A percentile compares a stretch with the other conserved stretches of the same genome.
Evolutionary conservation across 805 yeast species (phyloP).

Genomic region (Pichia exigua): DNA sequence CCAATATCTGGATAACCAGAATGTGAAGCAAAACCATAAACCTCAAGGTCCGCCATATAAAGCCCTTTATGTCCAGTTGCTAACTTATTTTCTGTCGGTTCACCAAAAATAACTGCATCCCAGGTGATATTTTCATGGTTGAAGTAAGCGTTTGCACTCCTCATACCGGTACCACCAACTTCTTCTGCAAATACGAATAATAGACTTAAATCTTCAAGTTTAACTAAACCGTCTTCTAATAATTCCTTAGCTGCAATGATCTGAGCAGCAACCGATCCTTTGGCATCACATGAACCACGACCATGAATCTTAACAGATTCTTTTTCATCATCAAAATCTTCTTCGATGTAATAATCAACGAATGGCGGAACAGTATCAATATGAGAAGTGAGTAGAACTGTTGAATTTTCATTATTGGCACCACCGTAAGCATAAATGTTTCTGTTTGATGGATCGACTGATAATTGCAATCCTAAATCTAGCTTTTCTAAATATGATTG

Average conservation of each 20-base stretch:
- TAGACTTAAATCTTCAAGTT: slow-evolving; percentile 49
- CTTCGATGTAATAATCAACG: slow-evolving; percentile 37
- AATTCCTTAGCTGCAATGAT: slow-evolving; percentile 46
- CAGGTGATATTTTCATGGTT: slow-evolving; percentile 33
- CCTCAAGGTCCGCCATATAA: slow-evolving; percentile 33
- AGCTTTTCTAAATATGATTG: slow-evolving; percentile 29
- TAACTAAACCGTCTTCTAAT: slow-evolving; percentile 28
- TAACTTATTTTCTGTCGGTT: slow-evolving; percentile 63
- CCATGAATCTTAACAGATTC: slow-evolving; percentile 41
- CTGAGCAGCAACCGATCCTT: slow-evolving; percentile 60
- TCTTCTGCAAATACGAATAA: slow-evolving; percentile 70
- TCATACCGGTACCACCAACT: slow-evolving; percentile 59
- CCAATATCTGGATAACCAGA: slow-evolving; percentile 69
- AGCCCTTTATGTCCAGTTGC: slow-evolving; percentile 68
- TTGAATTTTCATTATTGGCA: slow-evolving; percentile 32
- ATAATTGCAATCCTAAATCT: slow-evolving; percentile 49
- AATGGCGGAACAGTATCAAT: slow-evolving; percentile 70
- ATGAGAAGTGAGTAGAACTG: slow-evolving; percentile 49
- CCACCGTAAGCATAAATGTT: slow-evolving; percentile 53
- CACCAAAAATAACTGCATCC: slow-evolving; percentile 63
- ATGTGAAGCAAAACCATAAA: slow-evolving; percentile 54
- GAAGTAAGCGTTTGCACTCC: slow-evolving; percentile 31
- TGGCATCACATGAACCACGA: slow-evolving; percentile 66
- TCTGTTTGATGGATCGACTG: slow-evolving; percentile 8
- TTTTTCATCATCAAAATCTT: slow-evolving; percentile 22